Evolutionary conservation across 2,329 filamentous ascomycete species (phyloP).

Genomic region (Verticillium dahliae): DNA sequence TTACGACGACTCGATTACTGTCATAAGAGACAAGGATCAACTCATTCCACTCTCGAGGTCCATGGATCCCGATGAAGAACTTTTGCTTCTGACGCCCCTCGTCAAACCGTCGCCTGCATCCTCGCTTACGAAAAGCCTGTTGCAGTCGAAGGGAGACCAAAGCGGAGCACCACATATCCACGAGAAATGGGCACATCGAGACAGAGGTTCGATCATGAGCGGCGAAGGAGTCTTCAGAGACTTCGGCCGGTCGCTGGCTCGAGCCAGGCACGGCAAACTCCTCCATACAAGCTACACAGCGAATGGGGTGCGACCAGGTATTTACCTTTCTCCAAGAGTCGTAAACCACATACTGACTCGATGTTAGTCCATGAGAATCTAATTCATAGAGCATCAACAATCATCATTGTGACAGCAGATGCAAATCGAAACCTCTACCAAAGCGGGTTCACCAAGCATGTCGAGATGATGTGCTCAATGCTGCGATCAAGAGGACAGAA

Average conservation of each 20-base stretch:
- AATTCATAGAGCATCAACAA: slow-evolving; percentile 79
- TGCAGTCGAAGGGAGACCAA: slow-evolving; percentile 43
- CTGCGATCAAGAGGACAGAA: slow-evolving; percentile 70
- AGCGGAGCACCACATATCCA: slow-evolving; percentile 31
- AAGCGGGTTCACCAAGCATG: slow-evolving; percentile 90
- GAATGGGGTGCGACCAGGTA: slow-evolving; percentile 76
- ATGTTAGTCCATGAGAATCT: slow-evolving; percentile 74
- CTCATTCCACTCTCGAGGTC: slow-evolving; percentile 76
- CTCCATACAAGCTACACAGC: slow-evolving; percentile 93
- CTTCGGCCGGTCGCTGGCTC: slow-evolving; percentile 78
- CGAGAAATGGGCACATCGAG: slow-evolving; percentile 52
- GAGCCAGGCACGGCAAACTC: slow-evolving; percentile 78
- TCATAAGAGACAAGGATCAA: slow-evolving; percentile 83
- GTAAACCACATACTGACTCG: slow-evolving; percentile 6
- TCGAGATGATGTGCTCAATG: slow-evolving; percentile 91
- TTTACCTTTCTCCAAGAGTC: slow-evolving; percentile 6
- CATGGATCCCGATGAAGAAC: slow-evolving; percentile 76
- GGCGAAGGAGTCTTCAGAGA: slow-evolving; percentile 91
- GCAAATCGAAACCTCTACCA: slow-evolving; percentile 93
- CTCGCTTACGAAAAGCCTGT: slow-evolving; percentile 66
- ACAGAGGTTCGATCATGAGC: slow-evolving; percentile 68
- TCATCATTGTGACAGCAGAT: slow-evolving; percentile 88
- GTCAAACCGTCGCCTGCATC: slow-evolving; percentile 92
- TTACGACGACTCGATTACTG: slow-evolving; percentile 88
- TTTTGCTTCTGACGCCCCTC: slow-evolving; percentile 82